Percentiles rank a stretch among this genome's conserved stretches.
Conservation (phyloP, 805 yeast genomes). For the Myxozyma geophila region DNA sequence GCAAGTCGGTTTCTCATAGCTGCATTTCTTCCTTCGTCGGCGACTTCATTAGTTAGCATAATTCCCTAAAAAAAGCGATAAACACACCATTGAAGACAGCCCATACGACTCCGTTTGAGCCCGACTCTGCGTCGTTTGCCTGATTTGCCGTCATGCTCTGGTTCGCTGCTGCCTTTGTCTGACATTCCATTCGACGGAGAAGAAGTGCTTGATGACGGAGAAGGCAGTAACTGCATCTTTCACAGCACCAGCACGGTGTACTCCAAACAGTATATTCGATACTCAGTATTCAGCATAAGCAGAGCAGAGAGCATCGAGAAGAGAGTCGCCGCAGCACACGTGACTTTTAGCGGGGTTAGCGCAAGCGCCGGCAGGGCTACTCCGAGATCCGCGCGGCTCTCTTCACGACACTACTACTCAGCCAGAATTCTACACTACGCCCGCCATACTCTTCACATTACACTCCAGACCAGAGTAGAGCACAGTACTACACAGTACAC, state of each 20-base stretch:
- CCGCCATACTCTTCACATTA: too few species aligned
- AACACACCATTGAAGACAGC: slow-evolving; percentile 34
- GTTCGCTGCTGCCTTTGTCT: not conserved
- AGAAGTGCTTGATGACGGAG: slow-evolving; percentile 1
- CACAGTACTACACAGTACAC: not conserved
- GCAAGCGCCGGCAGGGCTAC: slow-evolving; percentile 5
- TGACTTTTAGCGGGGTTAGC: not conserved
- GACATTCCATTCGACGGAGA: slow-evolving; percentile 3
- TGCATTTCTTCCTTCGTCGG: slow-evolving; percentile 33
- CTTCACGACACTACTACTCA: not conserved
- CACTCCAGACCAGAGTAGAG: not conserved
- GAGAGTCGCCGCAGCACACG: not conserved
- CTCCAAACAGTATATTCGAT: not conserved
- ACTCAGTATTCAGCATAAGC: too few species aligned
- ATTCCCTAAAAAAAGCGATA: not conserved
- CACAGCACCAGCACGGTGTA: not conserved
- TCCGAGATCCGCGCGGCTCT: slow-evolving; percentile 2
- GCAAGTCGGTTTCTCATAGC: slow-evolving; percentile 26
- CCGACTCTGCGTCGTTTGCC: slow-evolving; percentile 27
- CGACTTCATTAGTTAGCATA: slow-evolving; percentile 21
- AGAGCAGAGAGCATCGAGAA: not conserved
- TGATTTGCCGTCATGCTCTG: not conserved
- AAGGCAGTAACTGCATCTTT: not conserved
- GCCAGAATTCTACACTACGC: not conserved
- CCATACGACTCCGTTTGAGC: slow-evolving; percentile 30